These are phyloP conservation scores for Eucalyptus regnans DNA, from an alignment of 345 rosid genomes.

Conservation along the genomic window DNA sequence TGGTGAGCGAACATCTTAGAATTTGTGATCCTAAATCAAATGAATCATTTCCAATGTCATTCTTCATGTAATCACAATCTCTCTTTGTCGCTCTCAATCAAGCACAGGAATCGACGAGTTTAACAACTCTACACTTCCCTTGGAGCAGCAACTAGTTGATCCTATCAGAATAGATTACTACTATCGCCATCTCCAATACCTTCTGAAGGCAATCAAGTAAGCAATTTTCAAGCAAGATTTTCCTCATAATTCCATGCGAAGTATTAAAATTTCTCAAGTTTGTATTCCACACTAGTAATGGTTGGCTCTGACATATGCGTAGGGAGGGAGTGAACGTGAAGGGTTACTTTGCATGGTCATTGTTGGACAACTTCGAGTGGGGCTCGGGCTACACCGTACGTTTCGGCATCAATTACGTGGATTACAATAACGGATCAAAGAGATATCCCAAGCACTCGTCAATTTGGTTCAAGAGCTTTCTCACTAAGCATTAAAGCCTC, in stretches of 20 bases:
- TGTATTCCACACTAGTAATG: too few relatives aligned
- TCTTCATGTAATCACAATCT: background rate
- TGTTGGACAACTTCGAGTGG: background rate
- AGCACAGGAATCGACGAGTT: slow-evolving; percentile 10
- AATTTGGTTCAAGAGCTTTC: background rate
- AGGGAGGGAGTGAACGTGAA: slow-evolving; percentile 16
- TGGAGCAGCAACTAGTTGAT: slow-evolving; percentile 18
- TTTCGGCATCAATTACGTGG: background rate
- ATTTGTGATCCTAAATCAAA: background rate
- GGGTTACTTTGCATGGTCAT: slow-evolving; percentile 44
- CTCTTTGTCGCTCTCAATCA: background rate
- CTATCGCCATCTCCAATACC: slow-evolving; percentile 11
- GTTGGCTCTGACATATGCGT: background rate
- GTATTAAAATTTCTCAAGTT: background rate
- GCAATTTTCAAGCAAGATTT: background rate
- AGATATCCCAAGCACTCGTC: background rate
- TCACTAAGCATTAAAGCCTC: background rate
- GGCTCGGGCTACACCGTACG: background rate
- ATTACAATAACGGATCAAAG: background rate
- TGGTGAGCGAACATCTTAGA: background rate
- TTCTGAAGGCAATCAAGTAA: slow-evolving; percentile 16
- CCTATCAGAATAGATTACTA: slow-evolving; percentile 12
- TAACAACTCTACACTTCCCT: slow-evolving; percentile 8
- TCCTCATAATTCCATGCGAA: background rate
- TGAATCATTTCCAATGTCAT: background rate